Evolutionary conservation across 2,329 filamentous ascomycete genomes (phyloP), one percentile per base, ranked within the genome.

Genomic region (Lasiodiplodia theobromae): DNA sequence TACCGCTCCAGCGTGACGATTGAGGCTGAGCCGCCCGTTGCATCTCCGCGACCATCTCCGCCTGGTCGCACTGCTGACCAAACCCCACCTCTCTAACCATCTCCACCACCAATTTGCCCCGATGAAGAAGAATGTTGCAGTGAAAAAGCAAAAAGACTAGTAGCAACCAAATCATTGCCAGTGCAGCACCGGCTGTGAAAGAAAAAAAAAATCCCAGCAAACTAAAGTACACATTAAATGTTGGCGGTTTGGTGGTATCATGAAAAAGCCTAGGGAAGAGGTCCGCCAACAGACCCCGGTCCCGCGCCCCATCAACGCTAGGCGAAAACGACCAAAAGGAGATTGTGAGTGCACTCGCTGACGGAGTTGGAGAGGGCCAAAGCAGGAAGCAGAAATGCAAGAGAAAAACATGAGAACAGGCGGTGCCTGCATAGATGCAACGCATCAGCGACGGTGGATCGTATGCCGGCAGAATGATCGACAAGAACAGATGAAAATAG

Each of bases 151-250:
- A 34, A 31, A 63, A 66, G 47, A 66, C 34, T 16, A 54, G 49
- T 6, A 66, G 34, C 63, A 54, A 57, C 31, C 51, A 66, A 57
- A 54, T 38, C n/a, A 37, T 6, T 16, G 34, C 51, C 37, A 14
- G 21, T 38, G 51, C 37, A 7, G 60, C 28, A 25, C 18, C 21
- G 53, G 28, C 40, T 23, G 54, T 57, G 65, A 67, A 47, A 47
- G 21, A 21, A 21, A 21, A 16, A 16, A 40, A 47, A 47, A 60
- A 47, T 53, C 31, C 40, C 23, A n/a, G 31, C 25, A 62, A 52
- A 64, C 47, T 64, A 64, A 49, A 67, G 65, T 67, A 67, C 65
- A 67, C 65, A 67, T 67, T 67, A 67, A 51, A 57, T 56, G 63
- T 56, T 53, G 65, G 65, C 65, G 63, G 63, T 67, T 67, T 25